Evolutionary conservation across 495 filamentous ascomycete genomes (phyloP).

Genomic region (Apiosordaria backusii): DNA sequence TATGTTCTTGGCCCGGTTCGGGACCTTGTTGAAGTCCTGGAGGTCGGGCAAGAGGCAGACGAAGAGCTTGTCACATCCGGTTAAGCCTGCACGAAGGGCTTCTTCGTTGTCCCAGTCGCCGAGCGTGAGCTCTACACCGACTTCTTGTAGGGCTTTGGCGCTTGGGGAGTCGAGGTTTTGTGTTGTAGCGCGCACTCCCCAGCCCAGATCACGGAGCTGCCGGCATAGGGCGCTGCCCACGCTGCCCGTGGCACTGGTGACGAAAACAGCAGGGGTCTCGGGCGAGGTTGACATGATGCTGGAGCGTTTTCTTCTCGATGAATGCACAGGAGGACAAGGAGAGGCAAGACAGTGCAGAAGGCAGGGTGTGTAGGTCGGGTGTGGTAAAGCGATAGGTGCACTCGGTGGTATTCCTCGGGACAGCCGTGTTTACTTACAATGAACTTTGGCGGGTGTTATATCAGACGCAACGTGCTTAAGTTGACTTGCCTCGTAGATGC

Average conservation of each 20-base stretch:
- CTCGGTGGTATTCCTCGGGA: too few relatives aligned
- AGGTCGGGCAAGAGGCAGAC: slow-evolving; percentile 41
- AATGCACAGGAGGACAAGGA: not conserved
- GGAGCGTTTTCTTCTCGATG: too few relatives aligned
- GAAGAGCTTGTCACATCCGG: slow-evolving; percentile 40
- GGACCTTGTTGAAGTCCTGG: slow-evolving; percentile 7
- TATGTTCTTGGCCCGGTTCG: slow-evolving; percentile 34
- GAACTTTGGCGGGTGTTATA: too few relatives aligned
- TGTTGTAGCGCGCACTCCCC: slow-evolving; percentile 37
- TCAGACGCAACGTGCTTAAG: too few relatives aligned
- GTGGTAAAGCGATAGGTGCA: too few relatives aligned
- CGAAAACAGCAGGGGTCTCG: not conserved
- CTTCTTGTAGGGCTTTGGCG: slow-evolving; percentile 5
- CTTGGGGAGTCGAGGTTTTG: slow-evolving; percentile 25
- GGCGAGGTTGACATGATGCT: not conserved
- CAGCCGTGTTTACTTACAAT: too few relatives aligned
- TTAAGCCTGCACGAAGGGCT: slow-evolving; percentile 33
- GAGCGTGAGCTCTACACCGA: slow-evolving; percentile 35
- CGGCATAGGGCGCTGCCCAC: not conserved
- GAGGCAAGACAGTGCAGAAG: not conserved
- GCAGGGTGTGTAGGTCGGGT: too few relatives aligned
- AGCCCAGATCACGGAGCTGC: slow-evolving; percentile 30
- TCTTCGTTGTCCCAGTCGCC: slow-evolving; percentile 41
- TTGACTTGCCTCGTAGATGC: too few relatives aligned
- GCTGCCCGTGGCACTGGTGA: not conserved